A percentile compares a stretch with the other conserved stretches of the same genome.
Conservation (phyloP, 805 yeast genomes). For the Nakazawaea peltata region DNA sequence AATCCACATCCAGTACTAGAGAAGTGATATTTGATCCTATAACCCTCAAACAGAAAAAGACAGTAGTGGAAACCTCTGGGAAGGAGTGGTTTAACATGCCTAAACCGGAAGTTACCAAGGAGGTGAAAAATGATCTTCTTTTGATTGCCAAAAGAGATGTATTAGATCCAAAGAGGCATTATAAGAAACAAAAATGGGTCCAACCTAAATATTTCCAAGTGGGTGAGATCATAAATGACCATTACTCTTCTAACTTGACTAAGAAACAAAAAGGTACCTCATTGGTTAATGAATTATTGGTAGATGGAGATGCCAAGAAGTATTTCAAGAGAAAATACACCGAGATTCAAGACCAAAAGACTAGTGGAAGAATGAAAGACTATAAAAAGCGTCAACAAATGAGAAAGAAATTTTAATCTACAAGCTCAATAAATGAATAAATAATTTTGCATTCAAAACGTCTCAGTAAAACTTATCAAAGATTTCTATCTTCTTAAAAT, state of each 20-base stretch:
- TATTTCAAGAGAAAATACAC: constrained; percentile 81
- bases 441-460: neutral
- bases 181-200: constrained; percentile 77
- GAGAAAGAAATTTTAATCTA: constrained; percentile 40
- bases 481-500: constrained; percentile 35
- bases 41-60: constrained; percentile 14
- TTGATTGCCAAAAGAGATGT: constrained; percentile 82
- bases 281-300: constrained; percentile 74
- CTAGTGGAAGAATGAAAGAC: constrained; percentile 59
- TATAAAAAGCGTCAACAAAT: constrained; percentile 55
- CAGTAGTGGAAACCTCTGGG: constrained; percentile 25
- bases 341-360: constrained; percentile 62
- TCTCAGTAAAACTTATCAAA: constrained; percentile 13
- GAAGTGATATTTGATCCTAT: constrained; percentile 43
- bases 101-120: constrained; percentile 64
- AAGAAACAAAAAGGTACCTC: constrained; percentile 70
- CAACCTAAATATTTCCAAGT: constrained; percentile 76
- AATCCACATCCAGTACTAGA: constrained; percentile 12
- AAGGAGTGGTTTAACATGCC: constrained; percentile 77
- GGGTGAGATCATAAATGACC: constrained; percentile 83
- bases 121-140: constrained; percentile 67
- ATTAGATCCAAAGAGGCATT: constrained; percentile 91
- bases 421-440: neutral
- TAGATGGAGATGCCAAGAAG: constrained; percentile 57
- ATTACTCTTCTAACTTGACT: constrained; percentile 55